Base-by-base conservation (phyloP, 306 rosid genomes). In the Alnus rubra region DNA sequence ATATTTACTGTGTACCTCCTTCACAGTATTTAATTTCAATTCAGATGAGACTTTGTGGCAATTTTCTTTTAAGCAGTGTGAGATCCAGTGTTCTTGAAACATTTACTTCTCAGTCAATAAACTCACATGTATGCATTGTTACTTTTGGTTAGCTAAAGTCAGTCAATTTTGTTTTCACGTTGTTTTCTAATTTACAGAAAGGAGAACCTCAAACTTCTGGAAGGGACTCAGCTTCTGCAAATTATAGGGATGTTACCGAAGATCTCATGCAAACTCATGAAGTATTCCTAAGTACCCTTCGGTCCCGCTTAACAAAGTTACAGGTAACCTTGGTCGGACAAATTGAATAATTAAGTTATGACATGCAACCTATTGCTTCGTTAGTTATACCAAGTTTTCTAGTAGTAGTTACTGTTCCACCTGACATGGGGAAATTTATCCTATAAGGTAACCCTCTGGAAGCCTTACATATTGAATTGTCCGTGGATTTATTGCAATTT, bases 231-330 rank as follows among this genome's bases (percentile, higher is more conserved):
- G 65, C 75, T 80, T 72, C 87, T 77, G 77, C 85, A 74, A 89
- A 88, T 79, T 88, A 90, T 74, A 68, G 76, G 76, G 91, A 81
- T 71, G 87, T 82, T 67, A 78, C 85, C 30, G 98, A 91, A 81
- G 88, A 78, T 78, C 82, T 95, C 44, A 88, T 91, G 93, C 91
- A 91, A 79, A 81, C 90, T 81, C 99, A 93, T 73, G 98, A 95
- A 82, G 78, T 82, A 84, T 89, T 92, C 78, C 78, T 93, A 75
- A 93, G 93, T 86, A 88, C 79, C 77, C 99, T 95, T 50, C 90
- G 90, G 12, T 90, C 97, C 31, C 97, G 98, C 78, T 83, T 95
- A 88, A 95, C 98, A 82, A 93, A 93, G 64, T 81, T 95, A 82
- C 99, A 95, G 97, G 99, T 95, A 88, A 82, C 31, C 69, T 76